Evolutionary conservation across 2,329 filamentous ascomycete genomes (phyloP).

Genomic region (Ascochyta lentis): DNA sequence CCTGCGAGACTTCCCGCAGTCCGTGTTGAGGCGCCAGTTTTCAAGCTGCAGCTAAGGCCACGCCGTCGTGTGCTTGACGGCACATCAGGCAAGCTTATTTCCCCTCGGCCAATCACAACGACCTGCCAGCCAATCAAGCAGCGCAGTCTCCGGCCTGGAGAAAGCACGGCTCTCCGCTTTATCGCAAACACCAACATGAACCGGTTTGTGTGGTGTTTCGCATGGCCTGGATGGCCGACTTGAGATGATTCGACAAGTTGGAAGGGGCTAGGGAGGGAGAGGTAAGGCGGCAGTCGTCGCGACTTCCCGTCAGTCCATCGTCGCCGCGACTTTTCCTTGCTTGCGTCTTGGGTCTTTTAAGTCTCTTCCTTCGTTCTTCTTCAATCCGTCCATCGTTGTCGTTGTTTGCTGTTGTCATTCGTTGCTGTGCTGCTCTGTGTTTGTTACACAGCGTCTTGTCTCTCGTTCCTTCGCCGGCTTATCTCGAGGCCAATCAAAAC

Average conservation of each 20-base stretch:
- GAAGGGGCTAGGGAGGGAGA: slow-evolving; percentile 6
- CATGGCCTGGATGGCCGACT: slow-evolving; percentile 3
- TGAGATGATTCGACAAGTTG: neutral
- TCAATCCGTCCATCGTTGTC: neutral
- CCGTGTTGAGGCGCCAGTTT: slow-evolving; percentile 13
- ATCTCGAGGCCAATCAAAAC: neutral
- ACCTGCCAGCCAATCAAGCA: neutral
- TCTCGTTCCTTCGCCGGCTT: neutral
- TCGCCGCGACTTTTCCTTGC: neutral
- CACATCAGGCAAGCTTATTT: slow-evolving; percentile 18
- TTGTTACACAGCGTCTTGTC: slow-evolving; percentile 5
- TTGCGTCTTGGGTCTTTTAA: neutral
- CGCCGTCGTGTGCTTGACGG: slow-evolving; percentile 11
- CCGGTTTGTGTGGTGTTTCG: slow-evolving; percentile 10
- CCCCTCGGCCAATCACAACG: neutral
- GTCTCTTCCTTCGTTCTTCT: neutral
- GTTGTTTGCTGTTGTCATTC: neutral
- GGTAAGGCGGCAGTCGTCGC: slow-evolving; percentile 3
- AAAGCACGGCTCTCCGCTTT: slow-evolving; percentile 13
- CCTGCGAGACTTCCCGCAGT: neutral
- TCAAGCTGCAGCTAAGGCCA: slow-evolving; percentile 8
- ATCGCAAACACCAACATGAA: slow-evolving; percentile 17
- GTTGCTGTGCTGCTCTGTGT: neutral
- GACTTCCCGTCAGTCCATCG: neutral
- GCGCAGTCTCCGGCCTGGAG: neutral